Percentiles rank a stretch among this genome's conserved stretches.
phyloP scores from a whole-genome alignment of 139 green algal species.

The Zygnema circumcarinatum region DNA sequence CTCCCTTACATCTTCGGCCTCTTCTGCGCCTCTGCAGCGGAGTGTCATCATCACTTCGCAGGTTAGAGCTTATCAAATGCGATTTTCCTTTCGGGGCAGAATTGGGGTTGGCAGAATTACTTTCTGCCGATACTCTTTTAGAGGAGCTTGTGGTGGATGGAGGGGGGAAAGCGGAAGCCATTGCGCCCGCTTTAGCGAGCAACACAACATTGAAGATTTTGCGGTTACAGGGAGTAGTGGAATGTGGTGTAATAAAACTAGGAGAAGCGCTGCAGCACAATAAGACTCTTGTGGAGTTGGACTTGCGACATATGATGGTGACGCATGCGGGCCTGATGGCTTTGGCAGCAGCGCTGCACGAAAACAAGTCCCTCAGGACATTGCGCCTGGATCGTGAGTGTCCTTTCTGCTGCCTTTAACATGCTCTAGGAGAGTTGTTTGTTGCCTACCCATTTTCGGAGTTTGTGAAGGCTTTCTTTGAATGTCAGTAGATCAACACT shows the following conservation, averaged over 20 bases:
- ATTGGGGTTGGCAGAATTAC: background rate
- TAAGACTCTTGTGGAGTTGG: background rate
- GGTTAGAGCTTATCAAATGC: background rate
- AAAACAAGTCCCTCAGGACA: background rate
- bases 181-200: background rate
- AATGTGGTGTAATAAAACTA: background rate
- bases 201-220: conserved; percentile 4
- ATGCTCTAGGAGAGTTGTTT: no score
- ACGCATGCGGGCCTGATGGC: background rate
- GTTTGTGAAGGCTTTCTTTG: no score
- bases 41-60: background rate
- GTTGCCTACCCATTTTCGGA: no score
- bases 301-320: background rate
- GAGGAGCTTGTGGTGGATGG: conserved; percentile 3
- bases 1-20: background rate
- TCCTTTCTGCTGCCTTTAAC: no score
- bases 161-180: background rate
- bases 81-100: background rate
- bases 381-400: background rate
- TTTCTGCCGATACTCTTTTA: background rate
- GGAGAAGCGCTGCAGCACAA: background rate
- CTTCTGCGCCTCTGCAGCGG: background rate
- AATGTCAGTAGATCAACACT: no score
- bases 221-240: background rate
- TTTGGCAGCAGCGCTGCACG: background rate